phyloP scores from a whole-genome alignment of 1,284 basidiomycete genomes.

The Malassezia pachydermatis region DNA sequence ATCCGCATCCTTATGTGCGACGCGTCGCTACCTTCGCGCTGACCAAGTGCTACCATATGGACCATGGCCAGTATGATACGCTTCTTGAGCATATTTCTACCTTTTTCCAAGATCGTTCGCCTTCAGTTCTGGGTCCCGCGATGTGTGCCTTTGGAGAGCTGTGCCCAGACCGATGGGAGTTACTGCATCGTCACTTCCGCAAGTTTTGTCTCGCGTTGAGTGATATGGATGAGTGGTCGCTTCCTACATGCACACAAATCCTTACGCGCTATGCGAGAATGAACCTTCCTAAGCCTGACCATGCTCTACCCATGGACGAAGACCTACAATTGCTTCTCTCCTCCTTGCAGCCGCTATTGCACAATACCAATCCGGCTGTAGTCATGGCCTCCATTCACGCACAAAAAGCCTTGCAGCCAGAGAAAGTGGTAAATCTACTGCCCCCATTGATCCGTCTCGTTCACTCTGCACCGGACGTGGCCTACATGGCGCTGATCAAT shows the following conservation, averaged over 20 bases:
- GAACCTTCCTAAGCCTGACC: slow-evolving; percentile 19
- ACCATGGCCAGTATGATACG: slow-evolving; percentile 58
- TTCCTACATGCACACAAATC: slow-evolving; percentile 67
- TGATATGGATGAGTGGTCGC: slow-evolving; percentile 94
- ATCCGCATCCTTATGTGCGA: slow-evolving; percentile 83
- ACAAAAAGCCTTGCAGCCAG: slow-evolving; percentile 1
- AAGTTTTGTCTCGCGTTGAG: slow-evolving; percentile 70
- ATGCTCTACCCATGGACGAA: slow-evolving; percentile 50
- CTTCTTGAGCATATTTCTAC: slow-evolving; percentile 65
- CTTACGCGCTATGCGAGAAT: slow-evolving; percentile 70
- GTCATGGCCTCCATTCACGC: slow-evolving; percentile 25
- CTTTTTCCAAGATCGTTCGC: slow-evolving; percentile 70
- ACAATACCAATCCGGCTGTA: slow-evolving; percentile 32
- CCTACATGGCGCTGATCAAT: slow-evolving; percentile 27
- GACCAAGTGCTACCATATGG: slow-evolving; percentile 62
- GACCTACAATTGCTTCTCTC: slow-evolving; percentile 35
- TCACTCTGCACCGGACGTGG: slow-evolving; percentile 22
- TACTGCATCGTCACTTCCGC: slow-evolving; percentile 79
- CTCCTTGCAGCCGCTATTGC: slow-evolving; percentile 25
- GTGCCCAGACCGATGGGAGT: slow-evolving; percentile 52
- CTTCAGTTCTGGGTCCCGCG: slow-evolving; percentile 76
- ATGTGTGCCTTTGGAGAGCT: slow-evolving; percentile 61
- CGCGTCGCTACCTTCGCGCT: slow-evolving; percentile 82
- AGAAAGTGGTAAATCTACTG: neutral
- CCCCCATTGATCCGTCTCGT: slow-evolving; percentile 26